phyloP scores from a whole-genome alignment of 2,329 filamentous ascomycete genomes.

The Aspergillaceae sp. region DNA sequence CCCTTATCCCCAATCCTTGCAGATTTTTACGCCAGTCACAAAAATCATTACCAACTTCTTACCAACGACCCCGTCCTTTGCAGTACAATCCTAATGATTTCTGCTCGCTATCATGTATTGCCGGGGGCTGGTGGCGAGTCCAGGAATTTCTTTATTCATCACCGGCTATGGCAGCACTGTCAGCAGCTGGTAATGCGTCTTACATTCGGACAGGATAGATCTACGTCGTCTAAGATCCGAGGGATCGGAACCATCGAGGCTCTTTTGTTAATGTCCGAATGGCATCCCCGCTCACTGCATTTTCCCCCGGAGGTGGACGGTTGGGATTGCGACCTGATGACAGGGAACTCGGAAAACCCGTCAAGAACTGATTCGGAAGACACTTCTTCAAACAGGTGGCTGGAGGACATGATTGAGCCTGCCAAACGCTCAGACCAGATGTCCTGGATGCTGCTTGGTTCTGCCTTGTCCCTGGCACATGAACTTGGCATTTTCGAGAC shows the following conservation, averaged over 20 bases:
- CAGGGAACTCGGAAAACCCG: slow-evolving; percentile 30
- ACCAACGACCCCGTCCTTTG: slow-evolving; percentile 46
- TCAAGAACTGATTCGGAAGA: slow-evolving; percentile 18
- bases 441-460: slow-evolving; percentile 53
- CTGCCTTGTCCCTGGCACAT: slow-evolving; percentile 45
- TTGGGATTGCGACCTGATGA: slow-evolving; percentile 47
- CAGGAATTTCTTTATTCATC: slow-evolving; percentile 46
- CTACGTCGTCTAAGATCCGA: slow-evolving; percentile 41
- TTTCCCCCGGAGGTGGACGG: slow-evolving; percentile 47
- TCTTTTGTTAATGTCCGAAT: slow-evolving; percentile 47
- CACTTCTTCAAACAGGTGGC: slow-evolving; percentile 36
- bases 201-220: slow-evolving; percentile 47
- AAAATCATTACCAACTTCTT: slow-evolving; percentile 42
- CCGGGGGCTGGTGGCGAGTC: slow-evolving; percentile 38
- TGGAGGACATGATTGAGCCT: slow-evolving; percentile 48
- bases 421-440: slow-evolving; percentile 49
- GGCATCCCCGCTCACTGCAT: slow-evolving; percentile 48
- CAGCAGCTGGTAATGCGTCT: slow-evolving; percentile 47
- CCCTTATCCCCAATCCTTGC: slow-evolving; percentile 44
- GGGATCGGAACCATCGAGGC: slow-evolving; percentile 48
- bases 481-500: slow-evolving; percentile 46
- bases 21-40: slow-evolving; percentile 43
- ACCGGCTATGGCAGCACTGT: slow-evolving; percentile 47
- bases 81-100: slow-evolving; percentile 47
- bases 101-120: slow-evolving; percentile 43